A percentile compares a stretch with the other conserved stretches of the same genome.
phyloP scores from a whole-genome alignment of 768 basidiomycete genomes.

The Tricholoma terreum region DNA sequence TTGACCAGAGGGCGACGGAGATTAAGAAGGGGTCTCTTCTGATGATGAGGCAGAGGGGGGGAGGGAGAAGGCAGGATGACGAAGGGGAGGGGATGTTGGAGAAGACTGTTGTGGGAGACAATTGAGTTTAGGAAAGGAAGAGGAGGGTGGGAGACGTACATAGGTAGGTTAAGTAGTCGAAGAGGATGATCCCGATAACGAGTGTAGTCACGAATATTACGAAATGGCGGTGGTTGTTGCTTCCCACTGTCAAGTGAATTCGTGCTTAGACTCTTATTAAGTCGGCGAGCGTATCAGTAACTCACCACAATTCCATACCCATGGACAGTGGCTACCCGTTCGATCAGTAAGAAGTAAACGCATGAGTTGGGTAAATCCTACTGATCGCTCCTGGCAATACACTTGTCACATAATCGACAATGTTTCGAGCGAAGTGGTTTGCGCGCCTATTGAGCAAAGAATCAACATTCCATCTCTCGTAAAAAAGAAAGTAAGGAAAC shows the following conservation, averaged over 20 bases:
- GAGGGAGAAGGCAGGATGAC: slow-evolving; percentile 62
- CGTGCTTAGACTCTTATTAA: not conserved
- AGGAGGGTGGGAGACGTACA: slow-evolving; percentile 51
- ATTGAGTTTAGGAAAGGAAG: not conserved
- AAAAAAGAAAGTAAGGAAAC: not conserved
- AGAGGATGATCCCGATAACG: slow-evolving; percentile 73
- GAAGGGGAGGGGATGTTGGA: slow-evolving; percentile 39
- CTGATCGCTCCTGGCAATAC: slow-evolving; percentile 92
- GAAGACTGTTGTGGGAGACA: slow-evolving; percentile 45
- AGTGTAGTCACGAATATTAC: slow-evolving; percentile 87
- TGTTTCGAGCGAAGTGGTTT: slow-evolving; percentile 95
- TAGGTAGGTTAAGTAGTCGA: slow-evolving; percentile 80
- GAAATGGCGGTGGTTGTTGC: slow-evolving; percentile 95
- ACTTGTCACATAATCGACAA: slow-evolving; percentile 88
- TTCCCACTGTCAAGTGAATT: slow-evolving; percentile 57
- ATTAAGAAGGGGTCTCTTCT: slow-evolving; percentile 82
- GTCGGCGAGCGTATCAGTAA: slow-evolving; percentile 3
- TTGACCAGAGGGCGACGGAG: slow-evolving; percentile 78
- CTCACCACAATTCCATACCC: slow-evolving; percentile 98
- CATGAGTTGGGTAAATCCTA: slow-evolving; percentile 36
- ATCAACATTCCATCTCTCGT: not conserved
- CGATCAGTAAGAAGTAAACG: no score
- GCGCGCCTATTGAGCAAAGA: slow-evolving; percentile 50
- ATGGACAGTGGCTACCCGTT: slow-evolving; percentile 82
- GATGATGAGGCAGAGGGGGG: slow-evolving; percentile 66